phyloP scores from a whole-genome alignment of 208 protist species.

The Trypanosoma theileri region DNA sequence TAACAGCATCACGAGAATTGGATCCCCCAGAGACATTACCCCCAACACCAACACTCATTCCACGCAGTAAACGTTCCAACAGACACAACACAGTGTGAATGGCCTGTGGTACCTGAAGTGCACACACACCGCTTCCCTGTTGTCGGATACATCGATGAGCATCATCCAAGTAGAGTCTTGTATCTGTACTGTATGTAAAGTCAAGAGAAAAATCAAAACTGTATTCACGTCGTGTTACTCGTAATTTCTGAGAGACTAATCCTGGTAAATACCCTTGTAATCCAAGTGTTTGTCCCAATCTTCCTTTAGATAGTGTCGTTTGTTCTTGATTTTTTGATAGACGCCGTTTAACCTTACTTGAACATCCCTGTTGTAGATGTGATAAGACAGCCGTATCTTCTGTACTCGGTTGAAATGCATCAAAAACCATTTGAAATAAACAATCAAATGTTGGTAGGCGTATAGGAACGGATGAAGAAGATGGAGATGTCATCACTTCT shows the following conservation, averaged over 20 bases:
- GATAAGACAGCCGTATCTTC: constrained; percentile 18
- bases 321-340: constrained; percentile 33
- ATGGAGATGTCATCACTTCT: constrained; percentile 48
- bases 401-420: constrained; percentile 54
- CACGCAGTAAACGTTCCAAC: constrained; percentile 14
- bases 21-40: too few species aligned
- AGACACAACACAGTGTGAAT: constrained; percentile 28
- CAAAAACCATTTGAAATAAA: constrained; percentile 83
- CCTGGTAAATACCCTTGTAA: constrained; percentile 49
- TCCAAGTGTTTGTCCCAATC: background rate
- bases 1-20: background rate
- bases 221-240: constrained; percentile 63
- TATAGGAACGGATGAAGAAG: constrained; percentile 42
- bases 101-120: constrained; percentile 23
- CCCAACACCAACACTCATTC: too few species aligned
- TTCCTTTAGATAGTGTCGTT: background rate
- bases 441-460: constrained; percentile 72
- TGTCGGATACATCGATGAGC: constrained; percentile 10
- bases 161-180: constrained; percentile 41
- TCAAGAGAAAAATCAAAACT: constrained; percentile 76
- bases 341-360: constrained; percentile 20
- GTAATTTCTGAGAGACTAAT: constrained; percentile 32
- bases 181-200: constrained; percentile 41
- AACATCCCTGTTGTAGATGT: constrained; percentile 16
- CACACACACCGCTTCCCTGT: background rate